Base-by-base conservation (phyloP, 495 filamentous ascomycete genomes). In the Rostrohypoxylon terebratum region DNA sequence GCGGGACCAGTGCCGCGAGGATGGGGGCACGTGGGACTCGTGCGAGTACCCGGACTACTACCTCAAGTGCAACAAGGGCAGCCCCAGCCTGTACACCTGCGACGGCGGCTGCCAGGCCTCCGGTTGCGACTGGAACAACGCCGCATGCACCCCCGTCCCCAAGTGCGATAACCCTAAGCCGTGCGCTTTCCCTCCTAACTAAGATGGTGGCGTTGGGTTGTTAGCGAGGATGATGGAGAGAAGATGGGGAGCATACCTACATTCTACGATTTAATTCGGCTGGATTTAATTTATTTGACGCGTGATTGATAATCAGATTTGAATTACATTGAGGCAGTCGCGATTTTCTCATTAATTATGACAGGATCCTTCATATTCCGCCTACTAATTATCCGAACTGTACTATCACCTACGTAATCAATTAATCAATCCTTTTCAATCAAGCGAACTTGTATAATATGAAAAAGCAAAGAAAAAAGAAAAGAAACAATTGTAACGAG, bases 41-140 rank as follows among this genome's bases (percentile, higher is more conserved):
- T 63, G 60, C 60, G 31, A 51, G 6, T 18, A 38, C 45, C 20
- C 18, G 18, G 45, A 28, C 18, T 36, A 23, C 14, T 63, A 38
- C 60, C 44, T 63, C 31, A 45, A 51, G n/a, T 63, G 60, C 33
- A 18, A 18, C 45, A 16, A 53, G 45, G 44, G 45, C 47, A 4
- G 2, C 31, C n/a, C 60, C 3, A 53, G 23, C 11, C 36, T n/a
- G 60, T 63, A 38, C 45, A 63, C 45, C 1, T 63, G 60, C 60
- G 33, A 25, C 2, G 60, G 60, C 4, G 60, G 33, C 10, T 63
- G 60, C 20, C 45, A 51, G 45, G 18, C 60, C 20, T 48, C 45
- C 20, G 45, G 45, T 6, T 48, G 20, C 18, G 18, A 7, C 20
- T 8, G 16, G 16, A 21, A 7, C 20, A 20, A 48, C 20, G 16